phyloP scores from a whole-genome alignment of 2,329 filamentous ascomycete species.

The Exophiala phaeomuriformis region DNA sequence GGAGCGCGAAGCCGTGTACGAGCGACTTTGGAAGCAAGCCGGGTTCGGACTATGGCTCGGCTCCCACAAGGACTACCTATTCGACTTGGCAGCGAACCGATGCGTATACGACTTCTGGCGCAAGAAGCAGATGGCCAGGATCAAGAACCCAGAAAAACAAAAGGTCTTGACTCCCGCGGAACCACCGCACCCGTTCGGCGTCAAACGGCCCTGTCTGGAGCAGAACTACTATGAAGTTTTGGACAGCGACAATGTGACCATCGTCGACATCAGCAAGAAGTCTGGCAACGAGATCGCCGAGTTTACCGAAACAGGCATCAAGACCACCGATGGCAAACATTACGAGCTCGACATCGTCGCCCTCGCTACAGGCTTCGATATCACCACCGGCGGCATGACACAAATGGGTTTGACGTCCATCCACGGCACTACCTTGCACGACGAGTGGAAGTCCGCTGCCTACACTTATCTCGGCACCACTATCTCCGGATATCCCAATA shows the following conservation, averaged over 20 bases:
- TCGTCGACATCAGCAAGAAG: constrained; percentile 40
- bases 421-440: constrained; percentile 33
- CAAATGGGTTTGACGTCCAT: constrained; percentile 36
- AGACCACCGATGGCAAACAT: constrained; percentile 34
- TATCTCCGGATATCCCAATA: constrained; percentile 41
- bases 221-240: constrained; percentile 46
- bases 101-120: constrained; percentile 51
- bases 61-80: constrained; percentile 44
- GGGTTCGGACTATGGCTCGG: constrained; percentile 50
- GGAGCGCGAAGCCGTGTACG: constrained; percentile 41
- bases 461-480: constrained; percentile 39
- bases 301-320: constrained; percentile 38
- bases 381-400: constrained; percentile 38
- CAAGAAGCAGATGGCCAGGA: constrained; percentile 45
- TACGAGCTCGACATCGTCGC: constrained; percentile 39
- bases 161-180: constrained; percentile 48
- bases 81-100: constrained; percentile 43
- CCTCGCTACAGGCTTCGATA: constrained; percentile 41
- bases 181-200: constrained; percentile 50
- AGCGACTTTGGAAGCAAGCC: constrained; percentile 44
- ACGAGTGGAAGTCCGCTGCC: constrained; percentile 30
- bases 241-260: constrained; percentile 41
- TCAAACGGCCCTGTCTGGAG: constrained; percentile 46
- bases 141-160: constrained; percentile 45
- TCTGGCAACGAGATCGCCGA: constrained; percentile 36